Evolutionary conservation across 2,329 filamentous ascomycete species (phyloP), one percentile per base, ranked within the genome.

Genomic region (Blastomyces silverae): DNA sequence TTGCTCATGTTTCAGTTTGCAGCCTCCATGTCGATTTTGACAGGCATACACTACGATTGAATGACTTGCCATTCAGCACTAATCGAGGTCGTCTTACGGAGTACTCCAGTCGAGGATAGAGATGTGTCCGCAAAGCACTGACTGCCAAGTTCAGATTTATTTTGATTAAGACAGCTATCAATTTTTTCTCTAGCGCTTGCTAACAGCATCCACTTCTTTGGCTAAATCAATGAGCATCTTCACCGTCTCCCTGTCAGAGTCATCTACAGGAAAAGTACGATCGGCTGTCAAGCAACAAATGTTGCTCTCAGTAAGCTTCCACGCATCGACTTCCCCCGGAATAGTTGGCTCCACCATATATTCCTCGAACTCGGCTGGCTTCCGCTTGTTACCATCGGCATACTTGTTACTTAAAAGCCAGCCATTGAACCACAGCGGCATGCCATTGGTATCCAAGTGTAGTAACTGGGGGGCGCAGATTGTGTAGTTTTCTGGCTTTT

Each of bases 271-370:
- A n/a, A 48, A n/a, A 8, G 44, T 48, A 7, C 44, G 44, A 48
- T 48, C 44, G n/a, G 17, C 44, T 48, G 44, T 48, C 44, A 48
- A 48, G 44, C 44, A 48, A 48, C 44, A 48, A 48, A 48, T 48
- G 44, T 48, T 48, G 17, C 44, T 48, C 44, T 48, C 44, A 48
- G 44, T 48, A 20, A 48, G 44, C 20, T 48, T 48, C 44, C 44
- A n/a, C 6, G 44, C 44, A 48, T 48, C 44, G 1, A 48, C 44
- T 13, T 11, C 10, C n/a, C 48, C 22, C 3, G n/a, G 48, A 8
- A 3, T 25, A 11, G 48, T 7, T 25, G 48, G 48, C 48, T 50
- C 48, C 48, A 25, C n/a, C 48, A 50, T 50, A n/a, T 50, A 50
- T 11, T 2, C n/a, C n/a, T 50, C 48, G 22, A 50, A 50, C n/a